Evolutionary conservation across 73 alveolate genomes (phyloP).

Genomic region (Paramecium tetraurelia): DNA sequence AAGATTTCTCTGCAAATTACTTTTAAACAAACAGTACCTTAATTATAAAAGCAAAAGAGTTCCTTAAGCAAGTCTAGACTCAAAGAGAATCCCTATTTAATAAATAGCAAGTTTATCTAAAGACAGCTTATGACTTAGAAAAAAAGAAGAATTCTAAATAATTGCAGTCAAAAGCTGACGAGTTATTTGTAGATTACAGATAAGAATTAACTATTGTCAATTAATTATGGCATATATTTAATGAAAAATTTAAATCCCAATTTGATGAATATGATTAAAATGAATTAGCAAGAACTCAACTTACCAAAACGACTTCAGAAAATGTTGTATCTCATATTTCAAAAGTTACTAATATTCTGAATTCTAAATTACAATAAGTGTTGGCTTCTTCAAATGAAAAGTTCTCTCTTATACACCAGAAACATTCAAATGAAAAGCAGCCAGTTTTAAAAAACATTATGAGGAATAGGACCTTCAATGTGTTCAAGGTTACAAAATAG

Average conservation of each 20-base stretch:
- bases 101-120: background rate
- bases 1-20: background rate
- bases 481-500: background rate
- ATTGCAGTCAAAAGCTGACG: background rate
- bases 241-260: background rate
- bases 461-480: background rate
- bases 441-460: background rate
- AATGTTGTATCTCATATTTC: background rate
- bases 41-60: background rate
- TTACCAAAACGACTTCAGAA: background rate
- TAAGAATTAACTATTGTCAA: background rate
- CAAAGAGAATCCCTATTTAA: background rate
- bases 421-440: background rate
- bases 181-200: slow-evolving; percentile 22
- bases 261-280: slow-evolving; percentile 24
- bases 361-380: background rate
- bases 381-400: background rate
- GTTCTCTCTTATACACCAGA: background rate
- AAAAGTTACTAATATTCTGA: background rate
- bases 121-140: slow-evolving; percentile 2
- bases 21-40: background rate
- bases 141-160: background rate
- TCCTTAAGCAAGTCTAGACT: background rate
- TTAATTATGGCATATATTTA: slow-evolving; percentile 22
- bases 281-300: background rate